Base-by-base conservation (phyloP, 2,329 filamentous ascomycete genomes). In the Talaromyces sp. region DNA sequence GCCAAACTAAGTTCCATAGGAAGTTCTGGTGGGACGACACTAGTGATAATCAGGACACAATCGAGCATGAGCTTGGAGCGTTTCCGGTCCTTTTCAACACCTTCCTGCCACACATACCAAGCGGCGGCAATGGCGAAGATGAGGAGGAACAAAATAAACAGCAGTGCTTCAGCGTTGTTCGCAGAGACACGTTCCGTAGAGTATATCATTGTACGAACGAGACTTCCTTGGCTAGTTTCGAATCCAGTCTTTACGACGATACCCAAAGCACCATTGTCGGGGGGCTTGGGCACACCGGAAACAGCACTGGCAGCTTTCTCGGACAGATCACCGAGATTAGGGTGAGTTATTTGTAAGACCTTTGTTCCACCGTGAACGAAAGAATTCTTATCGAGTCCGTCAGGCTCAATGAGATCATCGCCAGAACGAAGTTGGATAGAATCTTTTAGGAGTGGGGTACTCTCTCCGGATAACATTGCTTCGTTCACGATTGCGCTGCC, bases 201-300 rank as follows among this genome's bases (percentile, higher is more conserved):
- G 82, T 97, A 99, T 74, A 99, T 99, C 95, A 99, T 99, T 70
- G 95, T 99, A 68, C 95, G 91, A 67, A 99, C 95, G 66, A 99
- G 86, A 78, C 93, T 97, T 68, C 95, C 95, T 80, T 99, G 96
- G 64, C 94, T 98, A 11, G 95, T 99, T 81, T 99, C 96, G 73
- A 99, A 99, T 13, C 95, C 95, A 62, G 95, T 99, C 85, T 97
- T 98, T 74, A 93, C 90, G 54, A 99, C 92, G 68, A 99, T 87
- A 67, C 93, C 95, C 83, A 98, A 87, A 41, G 93, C 95, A 62
- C 95, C 95, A 72, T 95, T 92, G 77, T 99, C 95, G 0, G 96
- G 95, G 41, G 95, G 90, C n/a, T 87, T 74, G 16, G 90, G 88
- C 13, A 98, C 90, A 63, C 92, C 92, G 56, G 91, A 94, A 3